Conservation (phyloP, 2,329 filamentous ascomycete genomes). For the Alternaria novae-zelandiae region DNA sequence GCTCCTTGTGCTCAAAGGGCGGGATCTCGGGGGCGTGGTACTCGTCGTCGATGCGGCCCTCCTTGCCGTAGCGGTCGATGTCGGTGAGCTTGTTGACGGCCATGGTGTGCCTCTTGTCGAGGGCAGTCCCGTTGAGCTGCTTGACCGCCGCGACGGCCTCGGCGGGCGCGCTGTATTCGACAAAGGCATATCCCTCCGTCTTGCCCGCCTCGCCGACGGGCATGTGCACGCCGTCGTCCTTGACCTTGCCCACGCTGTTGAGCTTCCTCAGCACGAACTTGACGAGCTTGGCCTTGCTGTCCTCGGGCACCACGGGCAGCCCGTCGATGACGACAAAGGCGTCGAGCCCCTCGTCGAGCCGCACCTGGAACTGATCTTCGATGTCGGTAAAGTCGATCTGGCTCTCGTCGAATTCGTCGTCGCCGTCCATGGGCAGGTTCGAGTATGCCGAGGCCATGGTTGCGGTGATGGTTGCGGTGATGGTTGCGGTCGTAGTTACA, state of each 20-base stretch:
- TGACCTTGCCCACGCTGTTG: slow-evolving; percentile 81
- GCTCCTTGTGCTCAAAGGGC: slow-evolving; percentile 89
- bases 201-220: slow-evolving; percentile 85
- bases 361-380: slow-evolving; percentile 91
- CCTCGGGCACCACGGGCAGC: slow-evolving; percentile 85
- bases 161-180: slow-evolving; percentile 90
- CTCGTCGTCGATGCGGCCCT: slow-evolving; percentile 90
- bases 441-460: slow-evolving; percentile 91
- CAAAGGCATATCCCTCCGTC: slow-evolving; percentile 93
- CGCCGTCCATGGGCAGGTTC: slow-evolving; percentile 76
- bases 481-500: slow-evolving; percentile 20
- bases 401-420: slow-evolving; percentile 90
- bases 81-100: slow-evolving; percentile 98
- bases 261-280: slow-evolving; percentile 97
- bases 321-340: slow-evolving; percentile 97
- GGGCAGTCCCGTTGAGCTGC: slow-evolving; percentile 80
- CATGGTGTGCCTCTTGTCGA: slow-evolving; percentile 97
- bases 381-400: slow-evolving; percentile 96
- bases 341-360: slow-evolving; percentile 93
- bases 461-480: slow-evolving; percentile 50
- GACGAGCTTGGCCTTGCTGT: slow-evolving; percentile 90
- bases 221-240: slow-evolving; percentile 91
- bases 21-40: slow-evolving; percentile 84
- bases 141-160: slow-evolving; percentile 91
- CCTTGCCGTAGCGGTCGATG: slow-evolving; percentile 92